phyloP scores from a whole-genome alignment of 192 early-diverging fungal genomes.

The Podila horticola region DNA sequence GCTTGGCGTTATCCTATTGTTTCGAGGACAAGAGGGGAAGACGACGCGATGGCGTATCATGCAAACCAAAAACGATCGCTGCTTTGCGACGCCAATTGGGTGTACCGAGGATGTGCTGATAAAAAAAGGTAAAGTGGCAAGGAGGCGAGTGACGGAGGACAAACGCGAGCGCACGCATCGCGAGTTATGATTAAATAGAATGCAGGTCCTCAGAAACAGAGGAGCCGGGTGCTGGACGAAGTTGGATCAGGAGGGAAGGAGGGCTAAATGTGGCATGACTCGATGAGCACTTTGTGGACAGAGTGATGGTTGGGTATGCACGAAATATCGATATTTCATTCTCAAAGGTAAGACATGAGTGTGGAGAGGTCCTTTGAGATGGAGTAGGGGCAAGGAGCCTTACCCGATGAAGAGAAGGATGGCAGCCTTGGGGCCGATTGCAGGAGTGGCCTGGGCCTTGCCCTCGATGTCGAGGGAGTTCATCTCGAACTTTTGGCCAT shows the following conservation, averaged over 20 bases:
- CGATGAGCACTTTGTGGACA: no score
- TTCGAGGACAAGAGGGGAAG: no score
- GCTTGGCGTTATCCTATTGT: no score
- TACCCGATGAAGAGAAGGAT: conserved; percentile 40
- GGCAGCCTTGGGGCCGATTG: conserved; percentile 19
- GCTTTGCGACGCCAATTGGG: no score
- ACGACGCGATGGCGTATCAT: no score
- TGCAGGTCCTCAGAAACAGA: background rate
- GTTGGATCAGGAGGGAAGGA: background rate
- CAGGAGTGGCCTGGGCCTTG: conserved; percentile 6
- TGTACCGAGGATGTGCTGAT: no score
- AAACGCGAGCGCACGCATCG: background rate
- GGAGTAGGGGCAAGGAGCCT: background rate
- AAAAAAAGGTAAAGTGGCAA: background rate
- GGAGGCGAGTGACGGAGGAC: background rate
- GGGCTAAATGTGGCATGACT: no score
- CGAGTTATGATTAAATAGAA: background rate
- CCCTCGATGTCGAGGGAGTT: conserved; percentile 21
- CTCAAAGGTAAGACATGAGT: background rate
- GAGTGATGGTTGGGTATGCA: no score
- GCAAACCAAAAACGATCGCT: no score
- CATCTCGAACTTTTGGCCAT: background rate
- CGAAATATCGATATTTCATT: background rate
- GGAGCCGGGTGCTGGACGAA: background rate
- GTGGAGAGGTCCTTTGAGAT: background rate